Conservation (phyloP, 2,329 filamentous ascomycete genomes). For the Fusarium sp. region DNA sequence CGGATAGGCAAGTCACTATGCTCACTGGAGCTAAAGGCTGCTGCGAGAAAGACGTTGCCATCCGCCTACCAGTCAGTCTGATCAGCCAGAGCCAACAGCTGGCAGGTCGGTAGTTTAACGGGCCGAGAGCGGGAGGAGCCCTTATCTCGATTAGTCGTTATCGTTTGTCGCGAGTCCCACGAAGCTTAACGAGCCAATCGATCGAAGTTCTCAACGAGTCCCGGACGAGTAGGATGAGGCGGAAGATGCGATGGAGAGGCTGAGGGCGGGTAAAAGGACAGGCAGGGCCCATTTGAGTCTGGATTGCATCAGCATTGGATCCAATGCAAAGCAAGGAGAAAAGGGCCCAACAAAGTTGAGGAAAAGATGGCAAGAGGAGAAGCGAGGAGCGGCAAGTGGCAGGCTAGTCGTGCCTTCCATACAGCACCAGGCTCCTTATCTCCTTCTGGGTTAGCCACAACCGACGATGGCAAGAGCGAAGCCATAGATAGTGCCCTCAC, state of each 20-base stretch:
- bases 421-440: conserved; percentile 16
- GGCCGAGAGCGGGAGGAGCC: conserved; percentile 20
- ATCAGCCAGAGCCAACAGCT: background rate
- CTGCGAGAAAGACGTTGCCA: conserved; percentile 9
- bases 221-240: conserved; percentile 8
- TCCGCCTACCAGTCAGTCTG: background rate
- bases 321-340: conserved; percentile 14
- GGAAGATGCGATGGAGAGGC: conserved; percentile 18
- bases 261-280: conserved; percentile 23
- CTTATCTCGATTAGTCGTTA: conserved; percentile 28
- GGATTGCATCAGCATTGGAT: conserved; percentile 35
- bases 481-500: conserved; percentile 7
- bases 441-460: conserved; percentile 33
- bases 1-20: conserved; percentile 7
- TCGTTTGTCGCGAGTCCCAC: conserved; percentile 16
- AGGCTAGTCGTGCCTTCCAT: conserved; percentile 15
- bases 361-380: conserved; percentile 29
- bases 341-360: conserved; percentile 11
- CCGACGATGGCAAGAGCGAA: conserved; percentile 22
- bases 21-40: conserved; percentile 23
- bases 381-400: conserved; percentile 1
- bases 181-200: conserved; percentile 32
- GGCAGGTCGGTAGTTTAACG: background rate
- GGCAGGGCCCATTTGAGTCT: conserved; percentile 36
- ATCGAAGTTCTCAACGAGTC: conserved; percentile 12